Evolutionary conservation across 176 grass and related monocot species (phyloP).

Genomic region (Bothriochloa decipiens): DNA sequence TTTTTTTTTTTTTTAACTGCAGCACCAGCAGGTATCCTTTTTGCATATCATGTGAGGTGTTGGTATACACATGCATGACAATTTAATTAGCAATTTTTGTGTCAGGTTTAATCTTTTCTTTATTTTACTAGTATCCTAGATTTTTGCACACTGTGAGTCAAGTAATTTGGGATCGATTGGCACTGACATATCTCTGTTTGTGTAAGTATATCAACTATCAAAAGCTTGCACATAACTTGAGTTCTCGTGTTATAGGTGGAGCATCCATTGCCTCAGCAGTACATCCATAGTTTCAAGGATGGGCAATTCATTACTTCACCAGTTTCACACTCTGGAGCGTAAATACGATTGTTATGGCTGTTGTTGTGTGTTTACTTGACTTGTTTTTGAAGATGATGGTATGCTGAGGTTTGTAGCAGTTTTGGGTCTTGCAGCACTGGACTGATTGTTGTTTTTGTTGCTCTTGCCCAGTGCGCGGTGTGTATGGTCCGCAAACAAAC

Average conservation of each 20-base stretch:
- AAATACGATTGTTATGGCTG: constrained; percentile 9
- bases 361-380: constrained; percentile 24
- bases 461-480: not conserved
- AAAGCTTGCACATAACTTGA: not conserved
- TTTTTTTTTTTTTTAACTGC: no score
- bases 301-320: constrained; percentile 76
- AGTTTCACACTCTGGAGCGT: constrained; percentile 86
- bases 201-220: not conserved
- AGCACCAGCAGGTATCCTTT: not conserved
- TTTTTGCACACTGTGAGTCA: not conserved
- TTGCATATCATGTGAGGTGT: not conserved
- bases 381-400: constrained; percentile 35
- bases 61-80: not conserved
- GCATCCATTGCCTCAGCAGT: constrained; percentile 87
- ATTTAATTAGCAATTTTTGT: not conserved
- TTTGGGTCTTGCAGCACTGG: no score
- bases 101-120: not conserved
- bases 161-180: not conserved
- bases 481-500: no score
- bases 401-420: constrained; percentile 24
- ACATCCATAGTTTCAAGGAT: constrained; percentile 74
- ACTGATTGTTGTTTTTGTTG: constrained; percentile 39
- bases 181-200: not conserved
- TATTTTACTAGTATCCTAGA: not conserved
- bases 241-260: constrained; percentile 64